Percentiles rank a stretch among this genome's conserved stretches.
Conservation (phyloP, 2,329 filamentous ascomycete genomes). For the Cladophialophora psammophila region DNA sequence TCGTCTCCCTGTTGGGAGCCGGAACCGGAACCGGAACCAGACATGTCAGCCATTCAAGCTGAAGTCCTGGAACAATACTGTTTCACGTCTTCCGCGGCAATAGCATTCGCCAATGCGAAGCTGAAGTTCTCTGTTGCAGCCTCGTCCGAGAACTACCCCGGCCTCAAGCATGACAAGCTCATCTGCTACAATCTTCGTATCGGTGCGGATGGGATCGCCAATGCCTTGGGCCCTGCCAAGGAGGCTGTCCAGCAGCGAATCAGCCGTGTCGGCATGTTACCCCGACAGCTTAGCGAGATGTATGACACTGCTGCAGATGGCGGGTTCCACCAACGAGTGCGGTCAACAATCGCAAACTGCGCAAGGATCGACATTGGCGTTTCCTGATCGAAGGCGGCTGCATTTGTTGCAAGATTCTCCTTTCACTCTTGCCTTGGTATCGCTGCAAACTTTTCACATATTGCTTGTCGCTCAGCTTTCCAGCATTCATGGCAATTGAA, state of each 20-base stretch:
- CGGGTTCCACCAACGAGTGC: conserved; percentile 34
- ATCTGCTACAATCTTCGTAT: conserved; percentile 37
- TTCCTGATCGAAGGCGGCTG: conserved; percentile 18
- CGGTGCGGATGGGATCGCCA: conserved; percentile 31
- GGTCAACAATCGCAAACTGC: conserved; percentile 33
- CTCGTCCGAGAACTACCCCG: conserved; percentile 33
- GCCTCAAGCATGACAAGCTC: conserved; percentile 35
- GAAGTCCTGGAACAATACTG: conserved; percentile 36
- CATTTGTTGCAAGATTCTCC: not conserved
- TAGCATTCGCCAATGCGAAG: conserved; percentile 33
- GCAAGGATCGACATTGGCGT: conserved; percentile 36
- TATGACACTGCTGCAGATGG: conserved; percentile 34
- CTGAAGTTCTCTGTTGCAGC: conserved; percentile 36
- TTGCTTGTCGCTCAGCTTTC: not conserved
- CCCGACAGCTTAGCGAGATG: conserved; percentile 30
- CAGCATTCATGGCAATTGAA: not conserved
- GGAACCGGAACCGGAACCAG: conserved; percentile 24
- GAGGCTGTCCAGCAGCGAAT: conserved; percentile 34
- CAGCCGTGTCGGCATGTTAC: conserved; percentile 31
- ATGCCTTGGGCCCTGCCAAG: conserved; percentile 32
- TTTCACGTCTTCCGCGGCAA: conserved; percentile 33
- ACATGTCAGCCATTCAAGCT: conserved; percentile 33
- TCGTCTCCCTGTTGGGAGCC: conserved; percentile 14
- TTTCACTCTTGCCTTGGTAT: not conserved
- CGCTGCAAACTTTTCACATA: not conserved